Base-by-base conservation (phyloP, 306 rosid genomes). In the Cucumis sativus region DNA sequence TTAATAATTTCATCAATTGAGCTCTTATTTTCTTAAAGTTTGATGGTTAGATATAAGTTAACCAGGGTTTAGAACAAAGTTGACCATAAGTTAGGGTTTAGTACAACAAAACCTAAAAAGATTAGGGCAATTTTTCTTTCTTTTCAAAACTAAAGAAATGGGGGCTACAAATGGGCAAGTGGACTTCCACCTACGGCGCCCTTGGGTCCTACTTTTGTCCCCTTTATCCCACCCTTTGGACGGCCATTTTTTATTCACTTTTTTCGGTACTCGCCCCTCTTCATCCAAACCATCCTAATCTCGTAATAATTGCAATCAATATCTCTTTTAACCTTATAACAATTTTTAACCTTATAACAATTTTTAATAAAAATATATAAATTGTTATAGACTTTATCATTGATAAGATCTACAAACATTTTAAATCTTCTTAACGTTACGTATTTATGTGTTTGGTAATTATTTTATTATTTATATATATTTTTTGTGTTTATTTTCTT, bases 141-240 rank as follows among this genome's bases (percentile, higher is more conserved):
- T 15, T 63, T 63, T 14, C 9, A 30, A 41, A 68, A 40, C 6
- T n/a, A 23, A 70, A 72, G 43, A 47, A 68, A 87, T 79, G 65
- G 80, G 81, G 80, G 87, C 51, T 41, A 77, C 56, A 84, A 77
- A 75, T 75, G 88, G 85, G 82, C 89, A 88, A 88, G 92, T 89
- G 91, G 93, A 83, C 88, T 86, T 79, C 86, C 82, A 62, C 93
- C 82, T 51, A 59, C 88, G 97, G 97, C 87, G 83, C 74, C 1
- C 30, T 75, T 83, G 88, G 98, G 87, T 45, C 93, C 92, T 85
- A 18, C 23, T 14, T 58, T 82, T 86, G 91, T 88, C 87, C 56
- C 76, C 83, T 85, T 91, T 79, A 8, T 74, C 84, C 80, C 35
- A 78, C 79, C 5, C 84, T 43, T 66, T 68, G 79, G 82, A 67